phyloP scores from a whole-genome alignment of 2,329 filamentous ascomycete genomes.

The Trichothecium sympodiale region DNA sequence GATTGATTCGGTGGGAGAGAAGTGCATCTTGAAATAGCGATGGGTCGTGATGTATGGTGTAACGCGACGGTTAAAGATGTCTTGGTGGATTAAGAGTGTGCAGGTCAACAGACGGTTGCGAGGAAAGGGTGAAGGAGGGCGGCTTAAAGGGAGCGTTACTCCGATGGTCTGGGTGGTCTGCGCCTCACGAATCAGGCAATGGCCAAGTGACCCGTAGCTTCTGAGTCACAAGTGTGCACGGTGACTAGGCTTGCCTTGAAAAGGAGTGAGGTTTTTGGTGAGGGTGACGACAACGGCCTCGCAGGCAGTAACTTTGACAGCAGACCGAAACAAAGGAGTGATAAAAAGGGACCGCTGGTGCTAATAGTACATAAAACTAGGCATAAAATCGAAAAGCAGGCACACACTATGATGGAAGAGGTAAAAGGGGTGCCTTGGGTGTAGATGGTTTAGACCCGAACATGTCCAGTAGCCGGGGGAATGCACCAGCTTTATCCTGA shows the following conservation, averaged over 20 bases:
- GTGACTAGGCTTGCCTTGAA: slow-evolving; percentile 4
- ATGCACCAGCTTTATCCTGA: slow-evolving; percentile 22
- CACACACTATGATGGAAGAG: too few relatives aligned
- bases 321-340: slow-evolving; percentile 8
- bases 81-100: slow-evolving; percentile 7
- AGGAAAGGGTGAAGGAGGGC: too few relatives aligned
- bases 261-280: neutral
- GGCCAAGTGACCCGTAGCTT: neutral
- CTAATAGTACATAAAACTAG: too few relatives aligned
- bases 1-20: slow-evolving; percentile 42
- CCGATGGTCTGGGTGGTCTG: neutral
- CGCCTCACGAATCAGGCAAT: neutral
- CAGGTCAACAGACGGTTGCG: too few relatives aligned
- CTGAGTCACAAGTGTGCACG: slow-evolving; percentile 6
- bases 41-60: slow-evolving; percentile 28
- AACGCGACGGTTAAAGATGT: slow-evolving; percentile 12
- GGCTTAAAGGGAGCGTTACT: too few relatives aligned
- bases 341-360: too few relatives aligned
- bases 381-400: too few relatives aligned
- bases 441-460: too few relatives aligned
- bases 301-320: too few relatives aligned
- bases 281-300: slow-evolving; percentile 3
- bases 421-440: too few relatives aligned
- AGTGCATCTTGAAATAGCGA: slow-evolving; percentile 45
- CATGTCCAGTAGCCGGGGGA: slow-evolving; percentile 9